These are phyloP conservation scores for Thielaviopsis musarum DNA, from an alignment of 2,329 filamentous ascomycete species.

Conservation along the genomic window DNA sequence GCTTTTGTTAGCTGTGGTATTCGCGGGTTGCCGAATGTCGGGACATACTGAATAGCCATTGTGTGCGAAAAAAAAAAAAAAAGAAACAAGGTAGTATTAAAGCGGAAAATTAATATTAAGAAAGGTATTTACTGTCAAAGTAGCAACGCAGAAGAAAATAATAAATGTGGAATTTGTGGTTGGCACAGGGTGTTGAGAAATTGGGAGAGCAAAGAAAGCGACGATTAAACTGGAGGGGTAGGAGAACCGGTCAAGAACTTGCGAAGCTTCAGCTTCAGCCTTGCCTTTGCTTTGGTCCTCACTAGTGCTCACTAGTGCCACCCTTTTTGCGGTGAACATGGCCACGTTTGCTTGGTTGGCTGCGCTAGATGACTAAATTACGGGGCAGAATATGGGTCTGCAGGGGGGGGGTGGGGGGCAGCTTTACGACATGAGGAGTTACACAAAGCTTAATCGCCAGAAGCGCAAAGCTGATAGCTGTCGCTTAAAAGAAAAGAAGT, in stretches of 20 bases:
- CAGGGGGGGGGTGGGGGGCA: no score
- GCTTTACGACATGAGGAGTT: no score
- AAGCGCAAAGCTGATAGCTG: no score
- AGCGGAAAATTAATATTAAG: neutral
- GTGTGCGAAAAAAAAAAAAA: slow-evolving; percentile 12
- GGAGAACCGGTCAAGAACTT: neutral
- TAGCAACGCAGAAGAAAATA: neutral
- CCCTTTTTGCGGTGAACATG: neutral
- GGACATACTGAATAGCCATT: slow-evolving; percentile 28
- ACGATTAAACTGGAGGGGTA: neutral
- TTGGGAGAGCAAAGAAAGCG: neutral
- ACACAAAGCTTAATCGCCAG: no score
- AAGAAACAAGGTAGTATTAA: neutral
- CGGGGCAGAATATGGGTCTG: neutral
- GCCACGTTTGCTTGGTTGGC: neutral
- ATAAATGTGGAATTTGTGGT: neutral
- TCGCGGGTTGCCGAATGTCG: neutral
- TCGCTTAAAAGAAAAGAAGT: no score
- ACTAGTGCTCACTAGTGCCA: neutral
- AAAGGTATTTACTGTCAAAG: neutral
- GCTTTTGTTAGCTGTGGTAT: neutral
- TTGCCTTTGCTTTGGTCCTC: neutral
- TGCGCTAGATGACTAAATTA: neutral
- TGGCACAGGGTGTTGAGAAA: neutral
- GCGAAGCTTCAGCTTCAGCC: neutral